Evolutionary conservation across 2,329 filamentous ascomycete species (phyloP).

Genomic region (Sphaerostilbella broomeana): DNA sequence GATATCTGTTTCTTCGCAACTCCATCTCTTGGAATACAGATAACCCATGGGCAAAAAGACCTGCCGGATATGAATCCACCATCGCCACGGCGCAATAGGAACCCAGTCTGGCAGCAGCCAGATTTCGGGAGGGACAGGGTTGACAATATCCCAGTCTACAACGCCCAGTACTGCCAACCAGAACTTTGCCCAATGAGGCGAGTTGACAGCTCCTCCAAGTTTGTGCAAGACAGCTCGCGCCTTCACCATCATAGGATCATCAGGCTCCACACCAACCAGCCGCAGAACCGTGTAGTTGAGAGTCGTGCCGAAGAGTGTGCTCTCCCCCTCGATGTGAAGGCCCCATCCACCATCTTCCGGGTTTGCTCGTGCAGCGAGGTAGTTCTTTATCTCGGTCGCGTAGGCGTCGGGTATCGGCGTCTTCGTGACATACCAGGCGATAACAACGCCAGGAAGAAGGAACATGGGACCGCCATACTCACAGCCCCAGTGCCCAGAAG

Average conservation of each 20-base stretch:
- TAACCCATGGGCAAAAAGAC: conserved; percentile 94
- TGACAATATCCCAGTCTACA: conserved; percentile 84
- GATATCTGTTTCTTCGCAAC: conserved; percentile 66
- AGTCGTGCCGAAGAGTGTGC: conserved; percentile 80
- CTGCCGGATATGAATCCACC: conserved; percentile 98
- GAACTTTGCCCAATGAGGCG: conserved; percentile 95
- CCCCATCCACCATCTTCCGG: conserved; percentile 95
- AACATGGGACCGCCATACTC: conserved; percentile 99
- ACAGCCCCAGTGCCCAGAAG: conserved; percentile 89
- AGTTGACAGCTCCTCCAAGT: conserved; percentile 75
- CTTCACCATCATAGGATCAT: conserved; percentile 79
- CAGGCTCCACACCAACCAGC: conserved; percentile 73
- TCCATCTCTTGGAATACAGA: conserved; percentile 78
- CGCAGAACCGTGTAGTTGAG: conserved; percentile 83
- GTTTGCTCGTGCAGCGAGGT: conserved; percentile 78
- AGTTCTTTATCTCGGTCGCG: conserved; percentile 84
- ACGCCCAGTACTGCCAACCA: conserved; percentile 84
- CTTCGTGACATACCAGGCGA: conserved; percentile 82
- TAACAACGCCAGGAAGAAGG: conserved; percentile 75
- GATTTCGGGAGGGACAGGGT: conserved; percentile 85
- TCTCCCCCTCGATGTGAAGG: conserved; percentile 88
- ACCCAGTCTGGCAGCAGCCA: conserved; percentile 92
- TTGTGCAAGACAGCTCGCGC: conserved; percentile 76
- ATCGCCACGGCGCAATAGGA: conserved; percentile 83
- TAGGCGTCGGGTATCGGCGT: conserved; percentile 76